Conservation (phyloP, 2,329 filamentous ascomycete genomes). For the Lasiodiplodia hormozganensis region DNA sequence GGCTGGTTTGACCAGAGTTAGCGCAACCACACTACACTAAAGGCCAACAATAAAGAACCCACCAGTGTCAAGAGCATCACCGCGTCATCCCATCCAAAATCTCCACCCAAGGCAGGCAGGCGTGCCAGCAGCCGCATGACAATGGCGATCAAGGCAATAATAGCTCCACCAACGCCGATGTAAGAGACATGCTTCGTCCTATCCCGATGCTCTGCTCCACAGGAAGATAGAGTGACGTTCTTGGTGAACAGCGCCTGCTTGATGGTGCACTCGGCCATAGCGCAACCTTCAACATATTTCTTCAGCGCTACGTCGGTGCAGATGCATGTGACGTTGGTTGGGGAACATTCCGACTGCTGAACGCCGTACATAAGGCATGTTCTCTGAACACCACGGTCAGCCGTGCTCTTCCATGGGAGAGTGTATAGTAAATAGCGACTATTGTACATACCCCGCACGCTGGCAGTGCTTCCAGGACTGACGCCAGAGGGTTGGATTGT, state of each 20-base stretch:
- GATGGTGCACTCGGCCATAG: conserved; percentile 8
- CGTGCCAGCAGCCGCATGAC: conserved; percentile 48
- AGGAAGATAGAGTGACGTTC: conserved; percentile 50
- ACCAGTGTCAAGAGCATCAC: conserved; percentile 35
- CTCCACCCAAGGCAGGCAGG: conserved; percentile 40
- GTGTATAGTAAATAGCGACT: neutral
- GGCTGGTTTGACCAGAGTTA: conserved; percentile 30
- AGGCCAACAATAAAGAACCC: neutral
- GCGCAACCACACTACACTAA: neutral
- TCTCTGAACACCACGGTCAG: conserved; percentile 8
- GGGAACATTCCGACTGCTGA: conserved; percentile 1
- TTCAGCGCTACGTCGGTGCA: conserved; percentile 22
- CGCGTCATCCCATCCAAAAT: conserved; percentile 48
- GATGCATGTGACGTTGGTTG: conserved; percentile 28
- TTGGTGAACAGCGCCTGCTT: conserved; percentile 41
- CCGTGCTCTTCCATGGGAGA: neutral
- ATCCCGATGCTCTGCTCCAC: conserved; percentile 48
- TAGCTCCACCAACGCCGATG: conserved; percentile 43
- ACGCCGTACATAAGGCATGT: conserved; percentile 14
- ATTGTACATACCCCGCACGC: conserved; percentile 22
- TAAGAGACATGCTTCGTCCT: conserved; percentile 41
- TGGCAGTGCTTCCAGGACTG: conserved; percentile 20
- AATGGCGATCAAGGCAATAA: conserved; percentile 45
- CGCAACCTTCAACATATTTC: conserved; percentile 15
- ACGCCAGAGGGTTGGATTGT: conserved; percentile 11